Base-by-base conservation (phyloP, 1,139 yeast genomes). In the Saccharomyces hybrid region DNA sequence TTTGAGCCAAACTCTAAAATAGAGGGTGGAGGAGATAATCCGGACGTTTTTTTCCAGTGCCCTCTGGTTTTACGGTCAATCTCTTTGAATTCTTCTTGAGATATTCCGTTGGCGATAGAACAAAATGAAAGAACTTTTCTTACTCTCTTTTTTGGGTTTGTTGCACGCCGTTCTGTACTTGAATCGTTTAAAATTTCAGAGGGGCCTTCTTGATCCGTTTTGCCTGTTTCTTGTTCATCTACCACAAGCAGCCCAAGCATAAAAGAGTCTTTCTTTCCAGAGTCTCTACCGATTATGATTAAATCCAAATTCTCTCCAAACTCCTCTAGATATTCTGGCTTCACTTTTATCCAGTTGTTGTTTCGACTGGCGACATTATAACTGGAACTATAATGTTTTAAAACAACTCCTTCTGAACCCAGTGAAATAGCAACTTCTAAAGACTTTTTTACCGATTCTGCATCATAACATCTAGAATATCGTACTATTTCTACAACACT, bases 251-350 rank as follows among this genome's bases (percentile, higher is more conserved):
- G 68, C 0, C 93, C 97, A 70, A 95, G 86, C 63, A 88, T 76
- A 63, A 80, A 88, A 4, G 91, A 78, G 48, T 88, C 84, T 52
- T 93, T 93, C 31, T 80, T 78, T 0, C 88, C 91, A 13, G 83
- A 82, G 53, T 80, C 82, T 53, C 84, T 85, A 0, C 97, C 98
- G 56, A 91, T 82, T 0, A 93, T 81, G 1, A 83, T 76, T 49
- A 90, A 69, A 70, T 93, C 99, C 59, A 91, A 73, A 62, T 87
- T 87, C 59, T 89, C 96, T 7, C 96, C 96, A 69, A 87, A 87
- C 53, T 86, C 89, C 56, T 83, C 86, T 56, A 90, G 73, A 67
- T 90, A 91, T 61, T 91, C 97, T 0, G 98, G 98, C 68, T 93
- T 93, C 2, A 91, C 80, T 65, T 93, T 93, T 27, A 88, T 74